A percentile compares a stretch with the other conserved stretches of the same genome.
These are phyloP conservation scores for Pontederia crassipes DNA, from an alignment of 176 grass and related monocot genomes.

Conservation along the genomic window DNA sequence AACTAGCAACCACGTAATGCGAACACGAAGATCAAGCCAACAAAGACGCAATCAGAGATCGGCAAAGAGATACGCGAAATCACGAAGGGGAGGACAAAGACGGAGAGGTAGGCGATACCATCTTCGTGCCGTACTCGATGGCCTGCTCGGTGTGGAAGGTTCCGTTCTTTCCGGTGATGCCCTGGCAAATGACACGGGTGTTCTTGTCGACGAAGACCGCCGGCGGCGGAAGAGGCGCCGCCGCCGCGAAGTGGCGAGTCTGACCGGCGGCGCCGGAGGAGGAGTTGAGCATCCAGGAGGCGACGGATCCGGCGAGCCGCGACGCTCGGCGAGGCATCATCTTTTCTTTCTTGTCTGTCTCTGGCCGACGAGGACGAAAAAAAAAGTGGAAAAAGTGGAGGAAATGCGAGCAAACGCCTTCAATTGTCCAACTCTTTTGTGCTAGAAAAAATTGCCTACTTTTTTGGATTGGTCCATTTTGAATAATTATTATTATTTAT, in stretches of 20 bases:
- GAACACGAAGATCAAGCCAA: too few species aligned
- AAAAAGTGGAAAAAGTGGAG: too few species aligned
- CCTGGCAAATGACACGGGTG: constrained; percentile 99
- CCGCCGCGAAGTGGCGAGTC: constrained; percentile 45
- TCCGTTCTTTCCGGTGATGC: constrained; percentile 98
- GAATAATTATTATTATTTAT: too few species aligned
- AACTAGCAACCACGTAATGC: too few species aligned
- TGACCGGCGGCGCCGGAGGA: background rate
- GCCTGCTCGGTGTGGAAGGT: constrained; percentile 99
- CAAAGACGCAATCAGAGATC: too few species aligned
- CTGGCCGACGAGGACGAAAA: too few species aligned
- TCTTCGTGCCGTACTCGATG: constrained; percentile 98
- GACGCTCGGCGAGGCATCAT: constrained; percentile 62
- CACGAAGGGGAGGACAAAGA: background rate
- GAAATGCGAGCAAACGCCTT: too few species aligned
- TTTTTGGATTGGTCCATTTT: too few species aligned
- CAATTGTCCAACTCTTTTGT: too few species aligned
- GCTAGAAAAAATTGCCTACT: too few species aligned
- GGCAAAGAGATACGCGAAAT: background rate
- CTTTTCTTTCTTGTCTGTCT: background rate
- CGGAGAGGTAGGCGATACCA: constrained; percentile 27
- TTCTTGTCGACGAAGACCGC: constrained; percentile 98
- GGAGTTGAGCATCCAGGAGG: constrained; percentile 25
- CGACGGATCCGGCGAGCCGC: constrained; percentile 54
- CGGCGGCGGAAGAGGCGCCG: constrained; percentile 50